Evolutionary conservation across 2,329 filamentous ascomycete genomes (phyloP), one percentile per base, ranked within the genome.

Genomic region (Pseudocercospora musae): DNA sequence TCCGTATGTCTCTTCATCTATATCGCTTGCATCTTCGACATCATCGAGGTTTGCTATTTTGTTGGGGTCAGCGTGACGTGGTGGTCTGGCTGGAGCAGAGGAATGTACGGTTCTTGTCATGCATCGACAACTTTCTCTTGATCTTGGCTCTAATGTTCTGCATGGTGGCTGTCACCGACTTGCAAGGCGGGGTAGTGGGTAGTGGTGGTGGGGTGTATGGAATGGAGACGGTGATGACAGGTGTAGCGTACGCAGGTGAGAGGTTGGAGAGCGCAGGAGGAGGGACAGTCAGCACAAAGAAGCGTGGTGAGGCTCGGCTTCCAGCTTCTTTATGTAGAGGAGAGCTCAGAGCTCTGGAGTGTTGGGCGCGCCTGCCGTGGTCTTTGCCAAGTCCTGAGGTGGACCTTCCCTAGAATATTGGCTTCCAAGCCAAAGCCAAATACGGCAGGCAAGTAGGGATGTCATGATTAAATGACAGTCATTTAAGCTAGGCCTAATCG

Each of bases 1-100:
- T 48, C 74, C 73, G 46, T 71, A 70, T 18, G 75, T 75, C 67
- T 77, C 75, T 42, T 77, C 75, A 61, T 77, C 75, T 55, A 75
- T 60, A 11, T 76, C 74, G 18, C 74, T 70, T 57, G 69, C 67
- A 44, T 75, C 71, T 37, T 73, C 62, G 57, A 65, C 57, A 9
- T 74, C 70, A 62, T 71, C 70, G 63, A 73, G 57, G 61, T 73
- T 71, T 49, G 65, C 69, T 72, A 33, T 2, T 6, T 7, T 8
- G 18, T 5, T 21, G 40, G 20, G 29, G 60, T 63, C 49, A 63
- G 66, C 48, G 50, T n/a, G 25, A 29, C 21, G 49, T 18, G 11
- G 27, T 15, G 29, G 52, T 23, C 18, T 9, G 29, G 40, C n/a
- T 29, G 23, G 46, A n/a, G 20, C n/a, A 27, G 55, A 27, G 25